Conservation (phyloP, 257 asterid genomes). For the Leonotis leonurus region DNA sequence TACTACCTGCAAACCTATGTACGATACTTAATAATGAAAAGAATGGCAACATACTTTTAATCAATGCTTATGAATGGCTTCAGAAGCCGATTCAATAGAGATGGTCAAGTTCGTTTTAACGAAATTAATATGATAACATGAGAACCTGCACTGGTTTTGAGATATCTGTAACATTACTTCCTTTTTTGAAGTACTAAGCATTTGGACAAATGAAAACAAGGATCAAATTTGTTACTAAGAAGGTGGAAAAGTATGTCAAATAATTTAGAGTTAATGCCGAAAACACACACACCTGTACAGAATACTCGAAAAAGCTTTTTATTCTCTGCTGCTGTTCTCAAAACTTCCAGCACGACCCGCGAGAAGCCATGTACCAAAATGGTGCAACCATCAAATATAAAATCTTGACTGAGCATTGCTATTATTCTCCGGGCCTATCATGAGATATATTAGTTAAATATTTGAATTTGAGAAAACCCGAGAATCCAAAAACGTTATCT, state of each 20-base stretch:
- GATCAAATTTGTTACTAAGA: neutral
- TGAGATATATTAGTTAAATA: neutral
- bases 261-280: neutral
- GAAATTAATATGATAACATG: neutral
- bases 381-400: conserved; percentile 86
- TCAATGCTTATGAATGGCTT: neutral
- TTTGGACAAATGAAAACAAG: neutral
- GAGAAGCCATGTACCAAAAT: conserved; percentile 96
- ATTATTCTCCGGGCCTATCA: conserved; percentile 81
- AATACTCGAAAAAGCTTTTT: conserved; percentile 73
- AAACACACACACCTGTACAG: conserved; percentile 64
- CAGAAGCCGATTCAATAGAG: neutral
- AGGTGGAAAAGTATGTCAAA: neutral
- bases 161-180: neutral
- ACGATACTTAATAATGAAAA: neutral
- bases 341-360: conserved; percentile 74
- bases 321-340: conserved; percentile 72
- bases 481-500: neutral
- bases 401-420: conserved; percentile 91
- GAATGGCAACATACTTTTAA: neutral
- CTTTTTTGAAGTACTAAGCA: neutral
- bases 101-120: neutral
- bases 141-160: neutral
- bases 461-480: neutral
- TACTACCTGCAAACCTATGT: neutral